Conservation (phyloP, 192 early-diverging fungal species). For the Spizellomyces punctatus region DNA sequence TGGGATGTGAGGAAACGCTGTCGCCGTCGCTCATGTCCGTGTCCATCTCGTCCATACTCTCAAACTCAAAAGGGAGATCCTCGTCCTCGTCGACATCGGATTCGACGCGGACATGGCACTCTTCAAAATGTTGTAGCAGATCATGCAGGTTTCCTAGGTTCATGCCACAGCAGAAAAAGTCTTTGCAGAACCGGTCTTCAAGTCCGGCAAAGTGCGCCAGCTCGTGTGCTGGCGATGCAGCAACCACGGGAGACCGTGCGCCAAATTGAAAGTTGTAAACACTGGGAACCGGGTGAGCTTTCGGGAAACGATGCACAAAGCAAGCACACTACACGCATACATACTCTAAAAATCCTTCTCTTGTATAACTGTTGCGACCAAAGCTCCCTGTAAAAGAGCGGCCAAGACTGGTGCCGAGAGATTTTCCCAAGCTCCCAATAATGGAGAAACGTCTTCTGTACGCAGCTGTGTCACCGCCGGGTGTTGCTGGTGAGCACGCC, state of each 20-base stretch:
- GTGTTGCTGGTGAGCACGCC: slow-evolving; percentile 9
- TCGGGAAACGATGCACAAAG: not conserved
- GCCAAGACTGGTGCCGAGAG: slow-evolving; percentile 23
- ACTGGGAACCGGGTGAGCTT: not conserved
- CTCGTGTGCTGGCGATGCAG: slow-evolving; percentile 45
- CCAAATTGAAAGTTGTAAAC: slow-evolving; percentile 38
- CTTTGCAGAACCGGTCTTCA: slow-evolving; percentile 90
- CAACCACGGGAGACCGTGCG: slow-evolving; percentile 37
- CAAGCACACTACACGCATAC: not conserved
- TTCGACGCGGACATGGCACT: slow-evolving; percentile 87
- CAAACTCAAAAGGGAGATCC: slow-evolving; percentile 52
- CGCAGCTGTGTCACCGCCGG: slow-evolving; percentile 8
- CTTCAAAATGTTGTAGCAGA: slow-evolving; percentile 95
- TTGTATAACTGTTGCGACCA: slow-evolving; percentile 20
- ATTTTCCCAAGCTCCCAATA: slow-evolving; percentile 35
- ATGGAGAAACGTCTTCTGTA: slow-evolving; percentile 32
- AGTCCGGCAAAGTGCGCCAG: slow-evolving; percentile 59
- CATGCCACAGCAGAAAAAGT: slow-evolving; percentile 94
- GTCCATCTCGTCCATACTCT: slow-evolving; percentile 52
- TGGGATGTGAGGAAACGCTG: slow-evolving; percentile 19
- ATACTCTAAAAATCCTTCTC: slow-evolving; percentile 28
- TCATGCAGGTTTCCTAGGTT: slow-evolving; percentile 89
- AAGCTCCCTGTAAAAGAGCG: slow-evolving; percentile 25
- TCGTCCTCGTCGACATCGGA: slow-evolving; percentile 79
- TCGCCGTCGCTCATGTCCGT: slow-evolving; percentile 38